Evolutionary conservation across 2,329 filamentous ascomycete species (phyloP).

Genomic region (Geosmithia morbida): DNA sequence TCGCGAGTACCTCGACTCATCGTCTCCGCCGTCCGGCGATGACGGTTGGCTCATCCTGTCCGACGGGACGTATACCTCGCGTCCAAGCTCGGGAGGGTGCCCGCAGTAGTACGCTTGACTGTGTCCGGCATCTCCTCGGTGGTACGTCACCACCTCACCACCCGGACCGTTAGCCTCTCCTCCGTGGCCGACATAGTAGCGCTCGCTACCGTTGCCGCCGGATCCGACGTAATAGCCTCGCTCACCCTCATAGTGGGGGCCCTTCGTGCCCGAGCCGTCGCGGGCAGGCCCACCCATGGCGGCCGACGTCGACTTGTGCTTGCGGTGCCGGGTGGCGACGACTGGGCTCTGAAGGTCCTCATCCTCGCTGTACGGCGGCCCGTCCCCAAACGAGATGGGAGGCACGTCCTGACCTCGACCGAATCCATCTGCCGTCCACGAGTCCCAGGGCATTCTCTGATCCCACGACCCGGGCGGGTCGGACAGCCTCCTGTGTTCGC

Average conservation of each 20-base stretch:
- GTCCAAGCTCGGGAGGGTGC: constrained; percentile 25
- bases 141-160: constrained; percentile 70
- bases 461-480: constrained; percentile 72
- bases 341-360: constrained; percentile 90
- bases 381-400: constrained; percentile 73
- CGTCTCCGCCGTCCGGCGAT: constrained; percentile 42
- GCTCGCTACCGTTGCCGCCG: constrained; percentile 56
- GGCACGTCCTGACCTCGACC: constrained; percentile 58
- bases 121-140: constrained; percentile 46
- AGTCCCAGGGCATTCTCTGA: constrained; percentile 45
- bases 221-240: constrained; percentile 54
- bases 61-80: constrained; percentile 25
- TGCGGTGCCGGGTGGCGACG: constrained; percentile 71
- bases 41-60: constrained; percentile 42
- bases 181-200: constrained; percentile 58
- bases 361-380: constrained; percentile 88
- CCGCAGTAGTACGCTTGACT: constrained; percentile 31
- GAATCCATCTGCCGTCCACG: constrained; percentile 36
- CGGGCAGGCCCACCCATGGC: constrained; percentile 13
- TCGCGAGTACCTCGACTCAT: constrained; percentile 70
- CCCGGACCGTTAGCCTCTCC: constrained; percentile 62
- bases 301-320: constrained; percentile 59
- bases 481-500: constrained; percentile 67
- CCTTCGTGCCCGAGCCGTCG: constrained; percentile 13
- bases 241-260: constrained; percentile 38